Evolutionary conservation across 495 filamentous ascomycete species (phyloP), one percentile per base, ranked within the genome.

Genomic region (Aspergillus diversus): DNA sequence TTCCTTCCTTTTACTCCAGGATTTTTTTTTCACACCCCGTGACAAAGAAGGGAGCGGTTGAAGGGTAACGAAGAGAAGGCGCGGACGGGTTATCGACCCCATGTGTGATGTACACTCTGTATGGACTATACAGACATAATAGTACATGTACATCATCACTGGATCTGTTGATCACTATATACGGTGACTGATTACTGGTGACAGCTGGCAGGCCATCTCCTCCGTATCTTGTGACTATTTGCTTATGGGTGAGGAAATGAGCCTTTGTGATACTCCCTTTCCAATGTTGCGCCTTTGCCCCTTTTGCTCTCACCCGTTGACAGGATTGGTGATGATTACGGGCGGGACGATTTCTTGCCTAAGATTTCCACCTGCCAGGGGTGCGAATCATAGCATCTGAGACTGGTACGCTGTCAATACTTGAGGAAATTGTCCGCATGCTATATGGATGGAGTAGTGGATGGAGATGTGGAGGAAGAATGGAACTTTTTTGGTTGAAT

Each of bases 171-270:
- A 62, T 61, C 48, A 32, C 56, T 54, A 49, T 43, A 27, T 59
- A 49, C 37, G 55, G 50, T 47, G 55, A 34, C 57, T 21, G 43
- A 62, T 61, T 61, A 66, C 55, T 64, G 61, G 60, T 66, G 69
- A 71, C 69, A 71, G 57, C 69, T 71, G 69, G 69, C 69, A 61
- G 48, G n/a, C 33, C 42, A 55, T 32, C 31, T 57, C 37, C 61
- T 27, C 21, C 21, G 21, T 27, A 27, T 27, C 69, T 71, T 68
- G 69, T 71, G 69, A 71, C 63, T 65, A 35, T 59, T 32, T n/a
- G n/a, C 33, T 60, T 34, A 57, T 43, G 43, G 33, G 39, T 17
- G 57, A 27, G 55, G 47, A 31, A 60, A 55, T 37, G 42, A 58
- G 39, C 51, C 39, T 55, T 53, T 59, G 63, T 65, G 68, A 66